These are phyloP conservation scores for Cercophora sp. DNA, from an alignment of 495 filamentous ascomycete genomes.

Conservation along the genomic window DNA sequence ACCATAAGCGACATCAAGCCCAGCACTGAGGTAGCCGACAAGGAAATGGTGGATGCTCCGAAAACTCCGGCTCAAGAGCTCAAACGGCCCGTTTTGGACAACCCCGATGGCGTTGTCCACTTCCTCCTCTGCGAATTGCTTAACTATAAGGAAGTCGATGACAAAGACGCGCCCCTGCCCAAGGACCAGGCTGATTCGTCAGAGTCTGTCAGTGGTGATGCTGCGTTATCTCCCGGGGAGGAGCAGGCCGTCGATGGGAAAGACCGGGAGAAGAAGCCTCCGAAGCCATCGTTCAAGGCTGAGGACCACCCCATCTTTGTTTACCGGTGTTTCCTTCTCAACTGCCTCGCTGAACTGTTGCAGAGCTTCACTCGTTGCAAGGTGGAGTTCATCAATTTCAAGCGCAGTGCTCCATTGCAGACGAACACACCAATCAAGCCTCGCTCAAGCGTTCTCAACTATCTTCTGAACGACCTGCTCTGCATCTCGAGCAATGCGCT, in stretches of 20 bases:
- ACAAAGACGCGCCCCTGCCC: slow-evolving; percentile 55
- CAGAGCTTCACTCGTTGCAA: slow-evolving; percentile 91
- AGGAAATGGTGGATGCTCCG: slow-evolving; percentile 55
- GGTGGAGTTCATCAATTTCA: slow-evolving; percentile 98
- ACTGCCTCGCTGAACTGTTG: slow-evolving; percentile 90
- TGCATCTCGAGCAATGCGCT: slow-evolving; percentile 67
- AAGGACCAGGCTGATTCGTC: slow-evolving; percentile 44
- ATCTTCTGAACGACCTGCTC: slow-evolving; percentile 81
- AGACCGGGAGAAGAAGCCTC: slow-evolving; percentile 56
- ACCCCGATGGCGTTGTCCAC: slow-evolving; percentile 92
- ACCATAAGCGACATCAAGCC: slow-evolving; percentile 51
- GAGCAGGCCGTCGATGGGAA: slow-evolving; percentile 29
- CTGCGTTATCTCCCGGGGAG: slow-evolving; percentile 19
- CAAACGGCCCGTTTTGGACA: slow-evolving; percentile 83
- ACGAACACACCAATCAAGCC: slow-evolving; percentile 89
- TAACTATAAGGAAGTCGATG: slow-evolving; percentile 86
- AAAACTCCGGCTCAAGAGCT: slow-evolving; percentile 57
- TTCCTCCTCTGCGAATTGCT: slow-evolving; percentile 92
- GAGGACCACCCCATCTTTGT: slow-evolving; percentile 95
- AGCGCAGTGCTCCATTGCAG: slow-evolving; percentile 72
- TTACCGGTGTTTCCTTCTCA: slow-evolving; percentile 91
- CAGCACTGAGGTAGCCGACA: slow-evolving; percentile 48
- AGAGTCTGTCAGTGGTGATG: slow-evolving; percentile 18
- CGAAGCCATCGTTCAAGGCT: slow-evolving; percentile 80
- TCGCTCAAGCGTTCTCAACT: slow-evolving; percentile 87